Percentiles rank a stretch among this genome's conserved stretches.
These are phyloP conservation scores for Wickerhamiella kurtzmanii DNA, from an alignment of 805 yeast genomes.

Conservation along the genomic window DNA sequence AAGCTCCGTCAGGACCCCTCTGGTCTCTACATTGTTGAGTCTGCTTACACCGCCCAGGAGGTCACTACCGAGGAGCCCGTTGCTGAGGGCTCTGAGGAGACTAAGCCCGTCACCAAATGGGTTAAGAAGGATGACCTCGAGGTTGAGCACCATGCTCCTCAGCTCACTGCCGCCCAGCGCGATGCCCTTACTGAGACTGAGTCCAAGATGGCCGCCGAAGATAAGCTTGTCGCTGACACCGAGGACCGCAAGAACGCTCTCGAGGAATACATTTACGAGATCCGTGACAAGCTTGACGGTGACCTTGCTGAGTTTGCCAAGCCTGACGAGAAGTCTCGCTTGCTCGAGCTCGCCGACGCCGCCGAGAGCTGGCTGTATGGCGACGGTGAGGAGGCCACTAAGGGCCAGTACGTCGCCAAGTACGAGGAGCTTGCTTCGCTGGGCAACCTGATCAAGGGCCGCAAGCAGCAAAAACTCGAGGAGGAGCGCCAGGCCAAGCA, in stretches of 20 bases:
- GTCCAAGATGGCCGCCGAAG: slow-evolving; percentile 71
- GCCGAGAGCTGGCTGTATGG: slow-evolving; percentile 98
- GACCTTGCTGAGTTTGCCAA: slow-evolving; percentile 78
- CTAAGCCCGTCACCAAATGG: slow-evolving; percentile 61
- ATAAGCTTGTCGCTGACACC: slow-evolving; percentile 94
- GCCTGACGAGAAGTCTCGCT: slow-evolving; percentile 75
- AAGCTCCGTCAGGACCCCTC: slow-evolving; percentile 96
- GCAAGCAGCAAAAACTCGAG: slow-evolving; percentile 88
- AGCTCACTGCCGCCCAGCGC: slow-evolving; percentile 49
- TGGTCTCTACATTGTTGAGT: slow-evolving; percentile 85
- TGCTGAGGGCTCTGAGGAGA: slow-evolving; percentile 52
- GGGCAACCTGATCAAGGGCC: slow-evolving; percentile 91
- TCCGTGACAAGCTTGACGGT: slow-evolving; percentile 93
- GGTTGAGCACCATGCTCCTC: slow-evolving; percentile 41
- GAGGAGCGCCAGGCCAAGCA: slow-evolving; percentile 83
- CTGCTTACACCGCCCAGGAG: slow-evolving; percentile 91
- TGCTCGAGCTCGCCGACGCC: slow-evolving; percentile 57
- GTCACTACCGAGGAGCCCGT: slow-evolving; percentile 77
- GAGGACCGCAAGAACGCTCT: slow-evolving; percentile 97
- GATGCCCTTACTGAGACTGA: slow-evolving; percentile 66
- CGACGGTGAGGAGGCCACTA: slow-evolving; percentile 90
- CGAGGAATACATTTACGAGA: slow-evolving; percentile 95
- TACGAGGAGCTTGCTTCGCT: slow-evolving; percentile 91
- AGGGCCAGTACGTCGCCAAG: slow-evolving; percentile 94
- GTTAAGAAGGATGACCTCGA: slow-evolving; percentile 77